Conservation (phyloP, 257 asterid species). For the Jacaranda mimosifolia region DNA sequence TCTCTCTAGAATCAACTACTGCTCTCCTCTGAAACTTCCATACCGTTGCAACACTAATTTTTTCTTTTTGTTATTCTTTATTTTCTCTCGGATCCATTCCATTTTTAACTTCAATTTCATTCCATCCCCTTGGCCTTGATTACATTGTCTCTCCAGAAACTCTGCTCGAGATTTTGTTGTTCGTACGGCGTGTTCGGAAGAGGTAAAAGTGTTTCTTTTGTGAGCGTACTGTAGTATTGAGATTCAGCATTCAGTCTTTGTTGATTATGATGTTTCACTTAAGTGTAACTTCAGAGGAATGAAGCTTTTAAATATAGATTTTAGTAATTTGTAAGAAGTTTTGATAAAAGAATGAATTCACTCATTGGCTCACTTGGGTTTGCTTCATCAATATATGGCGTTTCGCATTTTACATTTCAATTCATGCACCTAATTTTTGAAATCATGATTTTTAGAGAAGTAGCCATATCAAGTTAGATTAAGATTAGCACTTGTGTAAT, state of each 20-base stretch:
- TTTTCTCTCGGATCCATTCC: conserved; percentile 41
- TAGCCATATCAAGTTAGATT: neutral
- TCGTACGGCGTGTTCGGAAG: conserved; percentile 27
- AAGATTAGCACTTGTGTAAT: neutral
- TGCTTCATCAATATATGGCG: too few species aligned
- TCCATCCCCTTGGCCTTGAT: neutral
- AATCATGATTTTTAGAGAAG: neutral
- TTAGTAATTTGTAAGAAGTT: neutral
- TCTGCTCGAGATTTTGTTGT: conserved; percentile 24
- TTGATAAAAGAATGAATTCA: neutral
- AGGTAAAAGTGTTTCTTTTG: conserved; percentile 24
- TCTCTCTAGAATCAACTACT: conserved; percentile 23
- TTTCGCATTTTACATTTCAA: too few species aligned
- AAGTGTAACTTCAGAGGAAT: neutral
- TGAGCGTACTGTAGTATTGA: neutral
- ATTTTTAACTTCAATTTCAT: conserved; percentile 30
- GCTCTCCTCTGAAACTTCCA: conserved; percentile 24
- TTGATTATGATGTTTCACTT: neutral
- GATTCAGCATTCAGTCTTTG: neutral
- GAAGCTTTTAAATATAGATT: neutral
- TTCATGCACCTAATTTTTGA: too few species aligned
- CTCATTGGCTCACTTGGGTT: too few species aligned
- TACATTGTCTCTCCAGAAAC: conserved; percentile 29
- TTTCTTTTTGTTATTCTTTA: neutral
- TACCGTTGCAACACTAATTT: conserved; percentile 6